phyloP scores from a whole-genome alignment of 192 early-diverging fungal species.

The Umbelopsis isabellina region DNA sequence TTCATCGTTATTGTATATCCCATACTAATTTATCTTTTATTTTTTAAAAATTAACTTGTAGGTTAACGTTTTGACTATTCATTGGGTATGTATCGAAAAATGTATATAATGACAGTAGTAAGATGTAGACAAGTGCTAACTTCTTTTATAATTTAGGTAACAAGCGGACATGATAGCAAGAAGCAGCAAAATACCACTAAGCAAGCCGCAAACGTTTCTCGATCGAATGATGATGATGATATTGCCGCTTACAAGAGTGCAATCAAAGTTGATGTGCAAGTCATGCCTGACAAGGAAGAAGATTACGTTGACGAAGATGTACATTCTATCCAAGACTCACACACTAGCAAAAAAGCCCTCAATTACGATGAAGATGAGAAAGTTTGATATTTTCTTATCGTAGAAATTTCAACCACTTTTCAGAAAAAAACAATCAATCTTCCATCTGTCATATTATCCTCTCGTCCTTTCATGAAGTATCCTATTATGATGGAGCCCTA shows the following conservation, averaged over 20 bases:
- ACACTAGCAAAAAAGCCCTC: not conserved
- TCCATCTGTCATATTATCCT: not conserved
- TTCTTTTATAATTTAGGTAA: not conserved
- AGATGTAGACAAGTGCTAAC: not conserved
- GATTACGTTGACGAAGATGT: constrained; percentile 11
- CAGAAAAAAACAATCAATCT: too few species aligned
- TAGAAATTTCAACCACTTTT: not conserved
- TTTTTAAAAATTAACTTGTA: too few species aligned
- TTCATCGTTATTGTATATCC: not conserved
- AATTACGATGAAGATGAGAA: constrained; percentile 18
- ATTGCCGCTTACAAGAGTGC: not conserved
- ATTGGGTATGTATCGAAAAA: constrained; percentile 30
- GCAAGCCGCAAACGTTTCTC: constrained; percentile 4
- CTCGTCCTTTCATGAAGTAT: too few species aligned
- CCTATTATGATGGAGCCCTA: too few species aligned
- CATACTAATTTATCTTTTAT: not conserved
- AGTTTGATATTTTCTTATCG: constrained; percentile 1
- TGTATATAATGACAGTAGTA: not conserved
- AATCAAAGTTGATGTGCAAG: constrained; percentile 13
- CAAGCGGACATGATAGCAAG: constrained; percentile 10
- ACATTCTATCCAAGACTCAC: constrained; percentile 5
- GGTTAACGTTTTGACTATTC: constrained; percentile 28
- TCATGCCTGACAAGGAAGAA: constrained; percentile 2
- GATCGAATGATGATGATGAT: constrained; percentile 21
- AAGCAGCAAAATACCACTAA: not conserved